phyloP scores from a whole-genome alignment of 1,284 basidiomycete genomes.

The Apiotrichum domesticum region DNA sequence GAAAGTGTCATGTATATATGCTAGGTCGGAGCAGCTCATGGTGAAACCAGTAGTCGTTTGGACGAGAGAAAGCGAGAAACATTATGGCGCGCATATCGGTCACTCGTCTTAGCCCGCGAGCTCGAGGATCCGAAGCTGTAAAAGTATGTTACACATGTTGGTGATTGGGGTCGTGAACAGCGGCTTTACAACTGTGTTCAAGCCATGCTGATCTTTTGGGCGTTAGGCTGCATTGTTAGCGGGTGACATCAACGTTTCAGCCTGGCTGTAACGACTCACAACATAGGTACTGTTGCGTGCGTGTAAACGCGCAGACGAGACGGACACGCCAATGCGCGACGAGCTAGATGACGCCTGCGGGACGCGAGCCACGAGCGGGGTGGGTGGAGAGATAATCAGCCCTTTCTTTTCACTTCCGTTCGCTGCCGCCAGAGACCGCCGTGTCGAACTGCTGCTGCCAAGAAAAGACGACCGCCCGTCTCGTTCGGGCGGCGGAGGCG shows the following conservation, averaged over 20 bases:
- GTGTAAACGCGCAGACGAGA: constrained; percentile 16
- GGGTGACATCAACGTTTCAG: not conserved
- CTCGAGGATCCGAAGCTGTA: no score
- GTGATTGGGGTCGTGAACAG: not conserved
- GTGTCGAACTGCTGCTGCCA: constrained; percentile 4
- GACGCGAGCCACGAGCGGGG: constrained; percentile 38
- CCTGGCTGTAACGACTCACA: constrained; percentile 6
- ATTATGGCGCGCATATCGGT: no score
- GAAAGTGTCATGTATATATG: not conserved
- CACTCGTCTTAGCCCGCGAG: no score
- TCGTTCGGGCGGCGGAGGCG: constrained; percentile 14
- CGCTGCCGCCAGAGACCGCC: constrained; percentile 5
- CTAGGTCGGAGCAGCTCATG: not conserved
- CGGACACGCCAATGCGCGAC: constrained; percentile 20
- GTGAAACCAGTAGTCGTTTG: not conserved
- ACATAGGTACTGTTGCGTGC: constrained; percentile 21
- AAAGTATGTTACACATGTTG: not conserved
- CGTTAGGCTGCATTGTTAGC: constrained; percentile 10
- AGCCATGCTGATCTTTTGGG: constrained; percentile 20
- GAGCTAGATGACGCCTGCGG: constrained; percentile 11
- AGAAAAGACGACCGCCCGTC: constrained; percentile 11
- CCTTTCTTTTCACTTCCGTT: constrained; percentile 18
- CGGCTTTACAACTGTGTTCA: not conserved
- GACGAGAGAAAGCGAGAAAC: not conserved
- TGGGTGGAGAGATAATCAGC: constrained; percentile 39